Conservation (phyloP, 768 basidiomycete genomes). For the Rhodocollybia butyracea region DNA sequence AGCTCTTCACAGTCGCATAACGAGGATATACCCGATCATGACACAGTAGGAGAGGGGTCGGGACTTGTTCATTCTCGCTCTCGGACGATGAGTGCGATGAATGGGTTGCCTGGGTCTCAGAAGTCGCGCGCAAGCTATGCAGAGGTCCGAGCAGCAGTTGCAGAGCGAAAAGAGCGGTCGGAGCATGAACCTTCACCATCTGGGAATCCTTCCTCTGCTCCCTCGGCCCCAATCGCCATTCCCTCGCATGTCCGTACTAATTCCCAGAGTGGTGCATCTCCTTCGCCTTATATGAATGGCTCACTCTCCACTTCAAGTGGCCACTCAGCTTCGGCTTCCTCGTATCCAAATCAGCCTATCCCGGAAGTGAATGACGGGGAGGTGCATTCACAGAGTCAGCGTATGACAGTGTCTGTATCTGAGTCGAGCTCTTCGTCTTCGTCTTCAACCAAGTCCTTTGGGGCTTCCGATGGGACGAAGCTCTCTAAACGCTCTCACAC, state of each 20-base stretch:
- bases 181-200: conserved; percentile 17
- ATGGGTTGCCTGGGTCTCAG: conserved; percentile 25
- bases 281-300: not conserved
- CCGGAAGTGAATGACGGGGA: not conserved
- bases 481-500: conserved; percentile 12
- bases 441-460: conserved; percentile 23
- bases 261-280: not conserved
- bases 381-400: conserved; percentile 8
- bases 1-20: conserved; percentile 8
- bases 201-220: conserved; percentile 12
- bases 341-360: not conserved
- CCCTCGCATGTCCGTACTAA: not conserved
- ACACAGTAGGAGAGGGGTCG: conserved; percentile 24
- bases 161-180: conserved; percentile 51
- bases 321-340: not conserved
- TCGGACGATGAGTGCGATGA: conserved; percentile 28
- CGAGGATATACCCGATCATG: conserved; percentile 43
- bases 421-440: conserved; percentile 22
- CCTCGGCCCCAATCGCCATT: conserved; percentile 16
- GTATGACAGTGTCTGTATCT: conserved; percentile 9
- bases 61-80: conserved; percentile 19
- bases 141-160: conserved; percentile 74
- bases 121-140: conserved; percentile 61
- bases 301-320: not conserved
- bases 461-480: conserved; percentile 30